Base-by-base conservation (phyloP, 352 stramenopile genomes). In the Stephanocyclus meneghinianus region DNA sequence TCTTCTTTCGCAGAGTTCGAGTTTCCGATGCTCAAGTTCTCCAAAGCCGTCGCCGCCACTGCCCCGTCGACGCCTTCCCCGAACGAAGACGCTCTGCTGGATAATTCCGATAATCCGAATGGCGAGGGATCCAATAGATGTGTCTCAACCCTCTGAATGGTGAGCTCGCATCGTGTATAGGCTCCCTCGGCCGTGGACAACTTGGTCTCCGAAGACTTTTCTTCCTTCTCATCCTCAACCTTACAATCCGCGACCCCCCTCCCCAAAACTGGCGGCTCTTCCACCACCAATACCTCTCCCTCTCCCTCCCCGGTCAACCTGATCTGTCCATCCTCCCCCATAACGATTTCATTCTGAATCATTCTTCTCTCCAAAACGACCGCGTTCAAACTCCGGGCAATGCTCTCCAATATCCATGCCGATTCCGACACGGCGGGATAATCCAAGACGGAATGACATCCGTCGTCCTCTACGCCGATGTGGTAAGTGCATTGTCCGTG, bases 391-490 rank as follows among this genome's bases (percentile, higher is more conserved):
- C 69, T 86, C 2, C 89, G 45, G n/a, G 89, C 87, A 64, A 94
- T 83, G 44, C 62, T 81, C 68, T 94, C 89, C n/a, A 94, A 67
- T 9, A 91, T 63, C 50, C 73, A 83, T 26, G 86, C 87, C 2
- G 81, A 88, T 68, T 91, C 85, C 4, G 76, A 76, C 11, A 92
- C 79, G 10, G 68, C 67, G 15, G 73, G 51, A 62, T 92, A 94
- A 51, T 88, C 84, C 2, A 93, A 64, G 5, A 93, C 50, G 16
- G 84, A 92, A 67, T 94, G 90, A 56, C 87, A 91, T 11, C 90
- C 90, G 71, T 93, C 80, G 60, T 94, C 90, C 80, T 94, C 88
- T 0, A 94, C 88, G 5, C 87, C 87, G 47, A 94, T 80, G 21
- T 83, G 80, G 70, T 94, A 94, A 0, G 76, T 78, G 64, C 86